Evolutionary conservation across 768 basidiomycete genomes (phyloP), one percentile per base, ranked within the genome.

Genomic region (Termitomyces eurrhizus): DNA sequence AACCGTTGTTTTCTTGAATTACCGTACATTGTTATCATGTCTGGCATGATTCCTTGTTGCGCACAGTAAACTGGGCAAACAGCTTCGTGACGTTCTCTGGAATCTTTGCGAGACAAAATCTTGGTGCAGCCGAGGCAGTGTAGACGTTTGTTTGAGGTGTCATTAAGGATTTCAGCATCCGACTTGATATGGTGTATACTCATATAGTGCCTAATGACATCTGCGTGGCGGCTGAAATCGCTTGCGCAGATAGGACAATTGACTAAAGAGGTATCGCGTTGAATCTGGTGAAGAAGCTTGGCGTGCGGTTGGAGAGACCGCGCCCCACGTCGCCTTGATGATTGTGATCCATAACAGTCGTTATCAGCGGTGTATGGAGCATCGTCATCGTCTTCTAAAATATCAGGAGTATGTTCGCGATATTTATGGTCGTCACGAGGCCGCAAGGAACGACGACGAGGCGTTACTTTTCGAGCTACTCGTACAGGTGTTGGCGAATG

Each of bases 31-130:
- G 12, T 48, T 16, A 57, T 13, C n/a, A 41, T 33, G 26, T 36
- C 56, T 2, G 54, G 53, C 1, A 50, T 9, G 1, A n/a, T 14
- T 12, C 44, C 42, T 24, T 4, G 54, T 45, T 63, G 33, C 12
- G 49, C 45, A 21, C 60, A 61, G 32, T 54, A 60, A 5, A 52
- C 33, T 18, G 56, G 56, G 11, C 59, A 64, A 33, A 61, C 37
- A 9, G 55, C 51, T 51, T 64, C 59, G 29, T 64, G 63, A 24
- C 59, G 59, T n/a, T 64, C 53, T 14, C 60, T 54, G 6, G 63
- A 61, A 46, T 64, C 63, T 21, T 61, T 64, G 11, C 63, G 59
- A 12, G 63, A 57, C 44, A 64, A n/a, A 3, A 64, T 61, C 49
- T 64, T 64, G 18, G 50, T 50, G 45, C 63, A 64, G 24, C 59